phyloP scores from a whole-genome alignment of 2,329 filamentous ascomycete genomes.

The Tolypocladium tundrense region DNA sequence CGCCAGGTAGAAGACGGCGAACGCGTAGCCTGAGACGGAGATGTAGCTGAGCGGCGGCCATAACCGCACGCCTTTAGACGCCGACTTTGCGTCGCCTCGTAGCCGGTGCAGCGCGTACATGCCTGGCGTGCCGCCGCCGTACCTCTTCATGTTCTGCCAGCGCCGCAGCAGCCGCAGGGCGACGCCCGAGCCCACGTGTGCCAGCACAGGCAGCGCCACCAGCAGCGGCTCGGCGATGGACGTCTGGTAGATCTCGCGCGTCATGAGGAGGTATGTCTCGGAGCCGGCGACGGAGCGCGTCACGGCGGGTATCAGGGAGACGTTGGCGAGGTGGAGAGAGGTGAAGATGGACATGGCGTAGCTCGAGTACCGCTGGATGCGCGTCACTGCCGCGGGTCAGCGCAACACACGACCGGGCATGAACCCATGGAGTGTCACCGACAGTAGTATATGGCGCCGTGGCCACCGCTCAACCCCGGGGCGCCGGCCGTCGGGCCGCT shows the following conservation, averaged over 20 bases:
- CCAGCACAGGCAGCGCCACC: conserved; percentile 61
- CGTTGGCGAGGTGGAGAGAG: conserved; percentile 69
- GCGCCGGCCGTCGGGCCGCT: conserved; percentile 31
- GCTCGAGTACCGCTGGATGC: conserved; percentile 80
- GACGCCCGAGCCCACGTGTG: conserved; percentile 69
- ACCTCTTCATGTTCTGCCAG: conserved; percentile 59
- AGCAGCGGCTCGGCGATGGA: conserved; percentile 69
- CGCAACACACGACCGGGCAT: background rate
- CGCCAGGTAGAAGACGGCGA: conserved; percentile 54
- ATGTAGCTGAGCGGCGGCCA: conserved; percentile 68
- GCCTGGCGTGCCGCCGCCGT: conserved; percentile 57
- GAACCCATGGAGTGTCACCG: conserved; percentile 19
- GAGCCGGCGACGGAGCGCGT: conserved; percentile 63
- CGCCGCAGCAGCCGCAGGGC: conserved; percentile 67
- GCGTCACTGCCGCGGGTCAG: conserved; percentile 19
- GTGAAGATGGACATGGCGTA: conserved; percentile 74
- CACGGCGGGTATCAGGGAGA: conserved; percentile 66
- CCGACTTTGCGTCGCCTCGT: conserved; percentile 19
- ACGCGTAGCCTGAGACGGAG: conserved; percentile 60
- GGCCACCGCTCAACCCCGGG: conserved; percentile 54
- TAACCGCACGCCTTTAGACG: conserved; percentile 21
- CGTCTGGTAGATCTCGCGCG: conserved; percentile 86
- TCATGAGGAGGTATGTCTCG: conserved; percentile 82
- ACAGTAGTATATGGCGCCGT: conserved; percentile 69
- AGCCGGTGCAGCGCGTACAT: conserved; percentile 30